These are phyloP conservation scores for Nelumbo lutea DNA, from an alignment of 164 flowering plant species.

Conservation along the genomic window DNA sequence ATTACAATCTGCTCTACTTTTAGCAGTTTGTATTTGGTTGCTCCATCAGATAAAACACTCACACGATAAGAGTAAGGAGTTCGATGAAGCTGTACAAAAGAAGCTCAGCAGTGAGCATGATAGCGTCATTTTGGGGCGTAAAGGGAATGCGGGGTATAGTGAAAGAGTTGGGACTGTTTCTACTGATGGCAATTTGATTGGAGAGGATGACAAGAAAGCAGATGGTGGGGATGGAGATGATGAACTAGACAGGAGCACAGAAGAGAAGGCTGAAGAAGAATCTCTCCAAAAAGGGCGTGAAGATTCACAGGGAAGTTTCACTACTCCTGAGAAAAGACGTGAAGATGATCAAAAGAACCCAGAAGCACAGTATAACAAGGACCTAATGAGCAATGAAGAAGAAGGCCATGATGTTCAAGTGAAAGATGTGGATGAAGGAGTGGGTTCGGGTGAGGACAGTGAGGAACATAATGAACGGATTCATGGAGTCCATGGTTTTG, in stretches of 20 bases:
- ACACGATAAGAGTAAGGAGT: constrained; percentile 47
- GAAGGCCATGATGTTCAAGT: neutral
- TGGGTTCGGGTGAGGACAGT: neutral
- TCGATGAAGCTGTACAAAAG: constrained; percentile 24
- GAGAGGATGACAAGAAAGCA: neutral
- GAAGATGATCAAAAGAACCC: constrained; percentile 1
- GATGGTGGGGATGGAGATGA: constrained; percentile 13
- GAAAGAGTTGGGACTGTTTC: constrained; percentile 3
- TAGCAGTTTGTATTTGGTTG: constrained; percentile 79
- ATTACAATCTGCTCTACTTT: constrained; percentile 52
- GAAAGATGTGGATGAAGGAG: neutral
- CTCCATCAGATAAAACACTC: constrained; percentile 74
- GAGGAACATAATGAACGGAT: neutral
- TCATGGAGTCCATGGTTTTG: neutral
- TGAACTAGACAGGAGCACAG: constrained; percentile 5
- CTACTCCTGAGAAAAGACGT: constrained; percentile 1
- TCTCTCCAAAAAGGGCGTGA: neutral
- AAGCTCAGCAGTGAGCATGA: neutral
- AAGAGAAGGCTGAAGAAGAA: constrained; percentile 5
- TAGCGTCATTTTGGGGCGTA: constrained; percentile 13
- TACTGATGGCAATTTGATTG: neutral
- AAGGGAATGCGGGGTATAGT: constrained; percentile 12
- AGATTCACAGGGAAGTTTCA: neutral
- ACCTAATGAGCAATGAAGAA: neutral
- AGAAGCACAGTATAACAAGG: constrained; percentile 5